Evolutionary conservation across 1,284 basidiomycete species (phyloP), one percentile per base, ranked within the genome.

Genomic region (Fomitopsis pinicola): DNA sequence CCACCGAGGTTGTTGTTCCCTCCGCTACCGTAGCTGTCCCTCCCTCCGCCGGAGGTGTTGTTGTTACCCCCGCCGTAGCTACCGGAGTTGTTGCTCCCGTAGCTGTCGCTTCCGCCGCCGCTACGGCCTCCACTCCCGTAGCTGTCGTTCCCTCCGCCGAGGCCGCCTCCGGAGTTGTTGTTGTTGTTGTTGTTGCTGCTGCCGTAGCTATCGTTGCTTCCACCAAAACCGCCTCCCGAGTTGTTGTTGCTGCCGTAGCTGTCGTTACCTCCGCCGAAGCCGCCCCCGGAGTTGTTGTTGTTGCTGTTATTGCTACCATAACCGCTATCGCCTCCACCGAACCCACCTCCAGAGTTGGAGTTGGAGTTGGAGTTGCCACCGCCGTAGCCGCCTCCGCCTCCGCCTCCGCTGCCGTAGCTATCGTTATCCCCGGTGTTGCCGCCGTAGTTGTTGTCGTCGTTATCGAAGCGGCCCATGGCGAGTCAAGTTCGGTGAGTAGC

Each of bases 1-100:
- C 59, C 55, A 59, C 65, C 64, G 48, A 58, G n/a, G 38, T 60
- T 60, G 36, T 7, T 59, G 61, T 52, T 26, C n/a, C 22, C 22
- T 8, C n/a, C 58, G 57, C 58, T 61, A 2, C 35, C 35, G 52
- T 40, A 55, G 22, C 22, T 22, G 22, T 22, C 22, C 22, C 2
- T 22, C 22, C 22, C 22, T 22, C 22, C 22, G 22, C 22, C 22
- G 22, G 22, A 22, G 22, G 22, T 22, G 22, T 22, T 22, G 35
- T 62, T 62, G 53, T 57, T 17, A 9, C 52, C 22, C 14, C 45
- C 50, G n/a, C 45, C 53, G 54, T 8, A 40, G 22, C 56, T 38
- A 59, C 22, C 57, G 61, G 60, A 38, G 22, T 22, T 22, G 19
- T 45, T 46, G 38, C 30, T 35, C 30, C 61, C 42, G 56, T 53